phyloP scores from a whole-genome alignment of 768 basidiomycete species.

The Fomitopsis pulvina region DNA sequence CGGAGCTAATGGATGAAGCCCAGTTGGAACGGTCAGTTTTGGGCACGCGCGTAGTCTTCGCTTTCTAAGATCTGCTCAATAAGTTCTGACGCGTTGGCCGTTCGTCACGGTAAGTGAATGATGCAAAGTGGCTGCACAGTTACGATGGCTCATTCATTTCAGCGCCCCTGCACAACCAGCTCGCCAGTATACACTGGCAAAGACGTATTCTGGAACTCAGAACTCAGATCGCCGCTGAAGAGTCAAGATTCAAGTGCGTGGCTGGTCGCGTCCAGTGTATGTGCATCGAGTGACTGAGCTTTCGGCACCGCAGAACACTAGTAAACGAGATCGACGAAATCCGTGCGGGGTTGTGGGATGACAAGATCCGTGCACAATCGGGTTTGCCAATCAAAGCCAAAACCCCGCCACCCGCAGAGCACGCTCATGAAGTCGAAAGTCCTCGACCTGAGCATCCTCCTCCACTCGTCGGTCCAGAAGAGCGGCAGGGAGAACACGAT shows the following conservation, averaged over 20 bases:
- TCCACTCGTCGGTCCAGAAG: too few relatives aligned
- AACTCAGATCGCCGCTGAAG: conserved; percentile 64
- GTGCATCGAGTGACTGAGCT: neutral
- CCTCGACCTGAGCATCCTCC: too few relatives aligned
- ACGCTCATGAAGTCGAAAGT: too few relatives aligned
- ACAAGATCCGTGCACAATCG: conserved; percentile 27
- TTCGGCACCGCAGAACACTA: conserved; percentile 40
- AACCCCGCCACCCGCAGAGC: neutral
- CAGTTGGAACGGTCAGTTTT: conserved; percentile 52
- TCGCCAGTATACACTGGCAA: conserved; percentile 73
- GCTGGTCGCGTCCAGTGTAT: neutral
- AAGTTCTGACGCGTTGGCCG: conserved; percentile 44
- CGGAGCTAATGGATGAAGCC: conserved; percentile 61
- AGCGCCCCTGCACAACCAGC: conserved; percentile 60
- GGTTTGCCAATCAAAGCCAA: neutral
- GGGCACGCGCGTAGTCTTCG: conserved; percentile 1
- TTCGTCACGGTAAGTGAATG: conserved; percentile 42
- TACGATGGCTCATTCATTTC: neutral
- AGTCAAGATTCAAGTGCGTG: conserved; percentile 69
- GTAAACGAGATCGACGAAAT: conserved; percentile 74
- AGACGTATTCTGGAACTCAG: conserved; percentile 67
- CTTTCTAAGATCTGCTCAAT: conserved; percentile 9
- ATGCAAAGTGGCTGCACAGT: neutral
- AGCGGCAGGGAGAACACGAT: too few relatives aligned
- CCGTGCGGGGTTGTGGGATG: conserved; percentile 60